Evolutionary conservation across 257 asterid species (phyloP), one percentile per base, ranked within the genome.

Genomic region (Petunia secreta): DNA sequence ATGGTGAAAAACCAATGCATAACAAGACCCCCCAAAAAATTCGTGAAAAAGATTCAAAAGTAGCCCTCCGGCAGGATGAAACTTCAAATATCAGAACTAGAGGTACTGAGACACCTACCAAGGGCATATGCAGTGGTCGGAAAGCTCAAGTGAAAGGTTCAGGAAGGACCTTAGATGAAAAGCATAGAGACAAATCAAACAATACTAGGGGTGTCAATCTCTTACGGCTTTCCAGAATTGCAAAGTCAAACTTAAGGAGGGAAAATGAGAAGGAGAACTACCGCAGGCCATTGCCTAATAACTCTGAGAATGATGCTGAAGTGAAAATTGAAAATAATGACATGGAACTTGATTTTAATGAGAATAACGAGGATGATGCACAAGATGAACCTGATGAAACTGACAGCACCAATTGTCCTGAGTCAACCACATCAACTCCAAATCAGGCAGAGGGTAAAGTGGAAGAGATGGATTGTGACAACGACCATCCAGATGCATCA

Each of bases 211-310:
- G 90, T 59, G 88, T 91, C 65, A 96, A 94, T 88, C 97, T 96
- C 84, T 77, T 94, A 89, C 87, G 98, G 76, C 97, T 96, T 75
- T 96, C 99, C 81, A 90, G 94, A 88, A 94, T 96, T 82, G 99
- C 98, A 79, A 94, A 94, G 82, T 89, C 97, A n/a, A 96, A 96
- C 86, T 84, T 96, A 86, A 94, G 89, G 83, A 92, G 92, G 88
- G 97, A 96, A 90, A 96, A 96, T 82, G 99, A 96, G 86, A 96
- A 96, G 82, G 95, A 92, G 89, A 96, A 96, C 84, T 96, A 96
- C 84, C 87, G 99, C 65, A 91, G 98, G 87, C 99, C 99, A 48
- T 82, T 91, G 83, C 98, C 98, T 62, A 96, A 88, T 81, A 87
- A 89, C 85, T 86, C 91, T 55, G 94, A 92, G 85, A 91, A 96